phyloP scores from a whole-genome alignment of 805 yeast species.

The Nakazawaea holstii region DNA sequence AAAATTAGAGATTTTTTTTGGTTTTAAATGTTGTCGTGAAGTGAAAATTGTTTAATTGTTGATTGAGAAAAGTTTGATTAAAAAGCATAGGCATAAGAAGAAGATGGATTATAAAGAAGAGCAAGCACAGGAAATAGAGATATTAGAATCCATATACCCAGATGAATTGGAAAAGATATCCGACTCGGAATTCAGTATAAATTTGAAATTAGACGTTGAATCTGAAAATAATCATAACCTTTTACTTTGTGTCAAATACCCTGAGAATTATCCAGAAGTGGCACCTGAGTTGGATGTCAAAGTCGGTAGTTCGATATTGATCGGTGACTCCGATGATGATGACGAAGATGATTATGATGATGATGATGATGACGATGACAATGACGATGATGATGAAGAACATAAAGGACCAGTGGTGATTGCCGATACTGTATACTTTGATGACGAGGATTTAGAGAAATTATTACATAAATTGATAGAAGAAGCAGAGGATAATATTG shows the following conservation, averaged over 20 bases:
- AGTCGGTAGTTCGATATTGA: constrained; percentile 23
- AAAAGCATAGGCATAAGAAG: not conserved
- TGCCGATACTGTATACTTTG: constrained; percentile 55
- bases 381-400: constrained; percentile 32
- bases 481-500: constrained; percentile 74
- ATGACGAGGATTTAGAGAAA: constrained; percentile 36
- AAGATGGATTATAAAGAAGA: constrained; percentile 76
- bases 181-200: constrained; percentile 49
- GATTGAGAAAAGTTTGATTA: not conserved
- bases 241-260: constrained; percentile 59
- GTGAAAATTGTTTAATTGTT: not conserved
- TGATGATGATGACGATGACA: constrained; percentile 44
- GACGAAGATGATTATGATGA: constrained; percentile 26
- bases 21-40: too few relatives aligned
- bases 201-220: constrained; percentile 61
- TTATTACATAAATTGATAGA: constrained; percentile 37
- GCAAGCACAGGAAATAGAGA: constrained; percentile 85
- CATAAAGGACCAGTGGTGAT: constrained; percentile 40
- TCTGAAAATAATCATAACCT: constrained; percentile 55
- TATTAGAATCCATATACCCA: constrained; percentile 86
- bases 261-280: constrained; percentile 77
- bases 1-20: too few relatives aligned
- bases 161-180: constrained; percentile 63
- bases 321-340: constrained; percentile 21
- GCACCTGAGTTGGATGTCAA: constrained; percentile 53